A percentile compares a stretch with the other conserved stretches of the same genome.
phyloP scores from a whole-genome alignment of 139 green algal species.

The Axilococcus clingmanii region DNA sequence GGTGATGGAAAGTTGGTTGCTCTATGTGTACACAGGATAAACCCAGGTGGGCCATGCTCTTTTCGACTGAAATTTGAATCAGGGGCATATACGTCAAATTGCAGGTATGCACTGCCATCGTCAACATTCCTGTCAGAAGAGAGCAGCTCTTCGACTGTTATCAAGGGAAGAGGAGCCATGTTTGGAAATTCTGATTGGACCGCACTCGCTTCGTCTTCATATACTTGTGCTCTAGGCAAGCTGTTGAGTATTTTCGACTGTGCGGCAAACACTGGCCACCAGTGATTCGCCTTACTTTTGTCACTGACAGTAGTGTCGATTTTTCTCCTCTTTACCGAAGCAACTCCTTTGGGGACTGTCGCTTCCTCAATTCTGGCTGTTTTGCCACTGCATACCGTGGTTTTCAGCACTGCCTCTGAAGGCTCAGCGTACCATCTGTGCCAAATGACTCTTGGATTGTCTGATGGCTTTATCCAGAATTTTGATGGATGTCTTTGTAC shows the following conservation, averaged over 20 bases:
- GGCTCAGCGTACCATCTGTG: too few relatives aligned
- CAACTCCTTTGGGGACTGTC: neutral
- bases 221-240: too few relatives aligned
- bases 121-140: too few relatives aligned
- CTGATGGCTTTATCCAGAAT: neutral
- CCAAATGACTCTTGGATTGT: neutral
- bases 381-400: neutral
- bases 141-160: too few relatives aligned
- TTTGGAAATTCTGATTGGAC: too few relatives aligned
- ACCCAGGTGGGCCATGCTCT: neutral
- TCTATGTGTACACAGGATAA: neutral
- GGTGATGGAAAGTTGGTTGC: neutral
- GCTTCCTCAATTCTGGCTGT: neutral
- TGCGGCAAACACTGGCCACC: neutral
- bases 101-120: slow-evolving; percentile 5
- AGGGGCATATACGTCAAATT: slow-evolving; percentile 21
- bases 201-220: too few relatives aligned
- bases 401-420: too few relatives aligned
- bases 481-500: slow-evolving; percentile 8
- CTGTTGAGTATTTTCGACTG: too few relatives aligned
- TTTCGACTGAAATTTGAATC: slow-evolving; percentile 23
- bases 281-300: neutral
- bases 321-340: neutral
- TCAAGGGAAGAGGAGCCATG: too few relatives aligned
- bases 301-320: neutral